Conservation (phyloP, 1,284 basidiomycete species). For the Marasmius oreades region DNA sequence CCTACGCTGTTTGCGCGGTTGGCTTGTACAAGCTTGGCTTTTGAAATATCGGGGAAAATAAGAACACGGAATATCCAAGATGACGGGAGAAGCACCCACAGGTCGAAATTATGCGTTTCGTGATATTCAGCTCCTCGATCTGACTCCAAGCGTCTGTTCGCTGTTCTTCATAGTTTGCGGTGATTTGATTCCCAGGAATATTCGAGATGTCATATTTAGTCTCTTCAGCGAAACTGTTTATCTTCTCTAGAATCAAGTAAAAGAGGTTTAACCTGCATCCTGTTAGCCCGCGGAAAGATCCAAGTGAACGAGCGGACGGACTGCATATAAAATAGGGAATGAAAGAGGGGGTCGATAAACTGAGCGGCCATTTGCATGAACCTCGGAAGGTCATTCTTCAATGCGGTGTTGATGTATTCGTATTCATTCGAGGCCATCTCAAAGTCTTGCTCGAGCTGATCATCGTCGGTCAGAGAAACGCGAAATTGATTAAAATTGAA, state of each 20-base stretch:
- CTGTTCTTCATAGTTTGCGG: conserved; percentile 74
- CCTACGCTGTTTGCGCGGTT: conserved; percentile 36
- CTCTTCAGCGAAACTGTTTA: conserved; percentile 80
- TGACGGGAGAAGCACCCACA: conserved; percentile 47
- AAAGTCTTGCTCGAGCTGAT: conserved; percentile 94
- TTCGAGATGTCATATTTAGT: conserved; percentile 76
- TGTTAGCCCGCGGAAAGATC: background rate
- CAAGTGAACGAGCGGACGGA: conserved; percentile 40
- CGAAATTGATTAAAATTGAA: background rate
- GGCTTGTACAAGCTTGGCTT: conserved; percentile 64
- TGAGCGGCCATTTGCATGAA: conserved; percentile 87
- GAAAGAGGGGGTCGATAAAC: conserved; percentile 96
- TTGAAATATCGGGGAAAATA: conserved; percentile 9
- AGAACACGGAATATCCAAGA: background rate
- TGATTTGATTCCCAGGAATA: conserved; percentile 68
- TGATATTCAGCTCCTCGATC: conserved; percentile 76
- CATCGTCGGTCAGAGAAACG: background rate
- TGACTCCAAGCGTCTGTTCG: conserved; percentile 76
- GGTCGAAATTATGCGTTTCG: conserved; percentile 79
- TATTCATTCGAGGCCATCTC: conserved; percentile 95
- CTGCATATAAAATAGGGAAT: conserved; percentile 99
- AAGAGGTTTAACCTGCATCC: conserved; percentile 80
- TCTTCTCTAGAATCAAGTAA: conserved; percentile 91
- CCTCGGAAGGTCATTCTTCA: conserved; percentile 91
- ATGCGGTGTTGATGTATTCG: conserved; percentile 90